Conservation (phyloP, 1,284 basidiomycete species). For the Boletus smithii region DNA sequence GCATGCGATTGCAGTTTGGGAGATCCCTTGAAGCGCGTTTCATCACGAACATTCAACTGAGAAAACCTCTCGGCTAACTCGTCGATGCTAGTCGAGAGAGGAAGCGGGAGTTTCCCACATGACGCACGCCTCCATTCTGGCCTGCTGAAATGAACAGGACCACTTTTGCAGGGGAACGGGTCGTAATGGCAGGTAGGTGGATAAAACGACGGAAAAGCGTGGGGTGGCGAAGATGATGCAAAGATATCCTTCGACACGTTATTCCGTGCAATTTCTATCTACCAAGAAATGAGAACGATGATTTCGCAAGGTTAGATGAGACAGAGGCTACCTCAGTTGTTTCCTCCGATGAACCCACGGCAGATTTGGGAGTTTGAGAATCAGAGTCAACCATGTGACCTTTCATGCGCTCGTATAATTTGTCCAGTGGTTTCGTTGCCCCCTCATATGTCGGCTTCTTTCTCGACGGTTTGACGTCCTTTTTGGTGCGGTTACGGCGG, state of each 20-base stretch:
- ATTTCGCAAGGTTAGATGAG: neutral
- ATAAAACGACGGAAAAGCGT: slow-evolving; percentile 21
- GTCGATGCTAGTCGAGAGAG: neutral
- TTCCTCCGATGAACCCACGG: neutral
- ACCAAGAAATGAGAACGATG: neutral
- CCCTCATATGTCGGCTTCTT: neutral
- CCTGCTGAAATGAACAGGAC: neutral
- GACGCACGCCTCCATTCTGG: slow-evolving; percentile 12
- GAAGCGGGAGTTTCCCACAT: rapidly evolving
- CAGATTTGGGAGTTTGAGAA: rapidly evolving
- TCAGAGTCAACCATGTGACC: neutral
- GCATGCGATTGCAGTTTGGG: slow-evolving; percentile 2
- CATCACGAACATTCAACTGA: slow-evolving; percentile 18
- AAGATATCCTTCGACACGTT: neutral
- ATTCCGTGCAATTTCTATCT: neutral
- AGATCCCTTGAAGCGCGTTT: neutral
- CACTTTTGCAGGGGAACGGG: slow-evolving; percentile 22
- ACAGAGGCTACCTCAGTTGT: neutral
- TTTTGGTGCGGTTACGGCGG: slow-evolving; percentile 23
- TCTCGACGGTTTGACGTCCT: neutral
- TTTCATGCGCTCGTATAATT: neutral
- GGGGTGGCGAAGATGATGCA: slow-evolving; percentile 9
- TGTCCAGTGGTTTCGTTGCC: neutral
- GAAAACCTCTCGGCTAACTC: slow-evolving; percentile 18
- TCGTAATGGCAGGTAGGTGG: slow-evolving; percentile 19